phyloP scores from a whole-genome alignment of 768 basidiomycete species.

The Austroboletus festivus region DNA sequence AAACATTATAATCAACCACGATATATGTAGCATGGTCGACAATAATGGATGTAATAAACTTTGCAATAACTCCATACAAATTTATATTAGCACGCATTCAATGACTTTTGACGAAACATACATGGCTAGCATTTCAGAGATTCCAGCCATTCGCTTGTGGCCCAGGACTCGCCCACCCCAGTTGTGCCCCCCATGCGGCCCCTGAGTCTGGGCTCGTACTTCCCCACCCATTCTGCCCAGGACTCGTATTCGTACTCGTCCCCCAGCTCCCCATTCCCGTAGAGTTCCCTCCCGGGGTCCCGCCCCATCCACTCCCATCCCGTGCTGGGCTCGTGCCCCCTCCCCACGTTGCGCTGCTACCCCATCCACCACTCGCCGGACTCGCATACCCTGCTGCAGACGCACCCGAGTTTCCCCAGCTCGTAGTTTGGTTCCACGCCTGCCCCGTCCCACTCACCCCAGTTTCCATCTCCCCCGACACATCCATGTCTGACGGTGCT shows the following conservation, averaged over 20 bases:
- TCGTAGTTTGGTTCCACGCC: slow-evolving; percentile 22
- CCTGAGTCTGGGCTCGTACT: slow-evolving; percentile 33
- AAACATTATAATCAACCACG: too few species aligned
- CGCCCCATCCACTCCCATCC: slow-evolving; percentile 21
- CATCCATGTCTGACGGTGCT: slow-evolving; percentile 54
- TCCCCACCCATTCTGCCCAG: slow-evolving; percentile 37
- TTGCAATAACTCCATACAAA: too few species aligned
- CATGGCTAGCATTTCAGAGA: slow-evolving; percentile 15
- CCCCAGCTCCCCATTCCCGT: slow-evolving; percentile 28
- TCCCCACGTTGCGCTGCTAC: slow-evolving; percentile 22
- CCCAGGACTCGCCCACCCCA: slow-evolving; percentile 50
- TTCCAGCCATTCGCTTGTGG: slow-evolving; percentile 58
- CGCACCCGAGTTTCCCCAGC: slow-evolving; percentile 29
- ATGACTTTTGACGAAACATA: too few species aligned
- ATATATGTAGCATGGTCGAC: not conserved
- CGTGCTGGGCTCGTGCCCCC: slow-evolving; percentile 27
- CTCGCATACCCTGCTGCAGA: slow-evolving; percentile 33
- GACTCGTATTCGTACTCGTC: slow-evolving; percentile 35
- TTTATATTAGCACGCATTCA: too few species aligned
- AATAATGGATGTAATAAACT: not conserved
- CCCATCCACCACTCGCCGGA: slow-evolving; percentile 33
- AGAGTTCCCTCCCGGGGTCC: slow-evolving; percentile 27
- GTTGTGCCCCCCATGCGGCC: slow-evolving; percentile 29
- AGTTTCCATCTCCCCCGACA: slow-evolving; percentile 38
- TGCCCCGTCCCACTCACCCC: slow-evolving; percentile 23